These are phyloP conservation scores for Buxus sempervirens DNA, from an alignment of 164 flowering plant genomes.

Conservation along the genomic window DNA sequence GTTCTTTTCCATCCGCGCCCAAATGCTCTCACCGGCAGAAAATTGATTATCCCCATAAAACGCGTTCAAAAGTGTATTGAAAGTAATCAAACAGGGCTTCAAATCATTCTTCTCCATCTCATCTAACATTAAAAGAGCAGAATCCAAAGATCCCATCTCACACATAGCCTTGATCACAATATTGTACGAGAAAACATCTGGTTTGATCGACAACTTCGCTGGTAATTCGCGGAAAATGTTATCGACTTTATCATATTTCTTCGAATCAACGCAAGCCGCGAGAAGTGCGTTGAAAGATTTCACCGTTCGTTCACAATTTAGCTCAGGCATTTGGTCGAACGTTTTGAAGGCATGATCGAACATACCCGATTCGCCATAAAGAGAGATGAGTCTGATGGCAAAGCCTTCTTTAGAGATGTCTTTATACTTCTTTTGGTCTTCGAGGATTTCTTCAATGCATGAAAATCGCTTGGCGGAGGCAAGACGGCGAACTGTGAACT, in stretches of 20 bases:
- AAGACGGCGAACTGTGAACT: slow-evolving; percentile 36
- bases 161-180: slow-evolving; percentile 37
- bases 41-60: slow-evolving; percentile 27
- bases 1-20: slow-evolving; percentile 43
- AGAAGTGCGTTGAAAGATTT: slow-evolving; percentile 47
- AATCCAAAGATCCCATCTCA: slow-evolving; percentile 36
- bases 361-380: slow-evolving; percentile 60
- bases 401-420: slow-evolving; percentile 38
- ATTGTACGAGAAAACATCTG: slow-evolving; percentile 43
- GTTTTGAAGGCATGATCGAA: slow-evolving; percentile 44
- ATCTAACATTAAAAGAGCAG: slow-evolving; percentile 33
- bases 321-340: slow-evolving; percentile 62
- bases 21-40: slow-evolving; percentile 44
- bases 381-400: slow-evolving; percentile 29
- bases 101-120: slow-evolving; percentile 48
- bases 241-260: slow-evolving; percentile 35
- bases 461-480: slow-evolving; percentile 22
- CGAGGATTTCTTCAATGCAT: slow-evolving; percentile 39
- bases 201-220: slow-evolving; percentile 22
- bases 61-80: slow-evolving; percentile 35
- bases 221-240: slow-evolving; percentile 37
- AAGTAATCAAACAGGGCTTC: slow-evolving; percentile 37
- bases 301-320: slow-evolving; percentile 33
- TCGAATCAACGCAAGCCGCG: slow-evolving; percentile 33
- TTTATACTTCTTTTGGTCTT: slow-evolving; percentile 37